phyloP scores from a whole-genome alignment of 192 early-diverging fungal genomes.

The Coemansia sp. region DNA sequence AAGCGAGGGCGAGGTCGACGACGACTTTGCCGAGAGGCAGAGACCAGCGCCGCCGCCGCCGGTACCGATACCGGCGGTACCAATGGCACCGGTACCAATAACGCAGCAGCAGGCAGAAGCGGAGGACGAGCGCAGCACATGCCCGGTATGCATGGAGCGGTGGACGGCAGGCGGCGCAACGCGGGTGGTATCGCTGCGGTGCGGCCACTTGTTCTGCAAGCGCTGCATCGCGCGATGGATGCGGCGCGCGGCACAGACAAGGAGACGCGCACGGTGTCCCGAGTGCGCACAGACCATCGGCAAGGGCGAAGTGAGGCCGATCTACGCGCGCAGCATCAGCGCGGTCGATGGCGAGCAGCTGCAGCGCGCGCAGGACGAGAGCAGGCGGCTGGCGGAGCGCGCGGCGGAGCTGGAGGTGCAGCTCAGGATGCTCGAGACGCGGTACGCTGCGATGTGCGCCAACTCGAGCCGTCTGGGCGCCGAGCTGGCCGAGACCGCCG shows the following conservation, averaged over 20 bases:
- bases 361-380: constrained; percentile 5
- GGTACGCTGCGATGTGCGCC: constrained; percentile 18
- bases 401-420: constrained; percentile 7
- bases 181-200: constrained; percentile 34
- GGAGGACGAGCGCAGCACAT: constrained; percentile 31
- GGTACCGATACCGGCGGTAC: background rate
- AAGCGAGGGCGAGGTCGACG: constrained; percentile 13
- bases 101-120: background rate
- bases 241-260: background rate
- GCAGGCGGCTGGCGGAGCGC: background rate
- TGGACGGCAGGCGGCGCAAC: constrained; percentile 39
- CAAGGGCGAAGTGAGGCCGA: constrained; percentile 34
- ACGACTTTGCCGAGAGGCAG: constrained; percentile 22
- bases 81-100: background rate
- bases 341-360: constrained; percentile 17
- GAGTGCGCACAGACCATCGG: constrained; percentile 35
- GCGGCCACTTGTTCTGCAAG: constrained; percentile 48
- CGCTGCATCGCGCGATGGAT: constrained; percentile 42
- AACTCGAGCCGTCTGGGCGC: constrained; percentile 17
- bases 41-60: constrained; percentile 3
- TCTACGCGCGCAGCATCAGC: constrained; percentile 30
- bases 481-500: constrained; percentile 12
- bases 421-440: constrained; percentile 1
- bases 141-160: constrained; percentile 35
- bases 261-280: constrained; percentile 24